phyloP scores from a whole-genome alignment of 805 yeast genomes.

The Candida tibetensis region DNA sequence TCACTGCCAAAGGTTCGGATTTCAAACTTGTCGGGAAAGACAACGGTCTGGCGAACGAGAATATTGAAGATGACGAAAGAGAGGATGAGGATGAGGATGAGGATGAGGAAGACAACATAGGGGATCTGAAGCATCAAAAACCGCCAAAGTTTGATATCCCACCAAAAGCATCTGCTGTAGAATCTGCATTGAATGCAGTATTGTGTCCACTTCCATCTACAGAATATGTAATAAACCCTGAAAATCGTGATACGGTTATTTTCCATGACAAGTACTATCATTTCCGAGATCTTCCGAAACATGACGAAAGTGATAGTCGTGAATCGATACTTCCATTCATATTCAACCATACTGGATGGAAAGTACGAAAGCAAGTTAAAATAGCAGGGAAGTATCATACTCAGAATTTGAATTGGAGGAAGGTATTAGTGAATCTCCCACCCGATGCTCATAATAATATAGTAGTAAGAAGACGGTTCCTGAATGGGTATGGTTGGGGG shows the following conservation, averaged over 20 bases:
- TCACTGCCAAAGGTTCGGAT: slow-evolving; percentile 19
- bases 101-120: slow-evolving; percentile 1
- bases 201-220: slow-evolving; percentile 40
- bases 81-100: slow-evolving; percentile 9
- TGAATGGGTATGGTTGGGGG: slow-evolving; percentile 49
- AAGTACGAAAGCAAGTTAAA: slow-evolving; percentile 36
- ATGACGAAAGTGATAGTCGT: slow-evolving; percentile 14
- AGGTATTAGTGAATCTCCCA: slow-evolving; percentile 41
- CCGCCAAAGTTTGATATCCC: slow-evolving; percentile 35
- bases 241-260: slow-evolving; percentile 32
- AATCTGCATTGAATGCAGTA: slow-evolving; percentile 39
- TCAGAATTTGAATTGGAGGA: slow-evolving; percentile 40
- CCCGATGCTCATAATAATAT: slow-evolving; percentile 49
- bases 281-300: slow-evolving; percentile 28
- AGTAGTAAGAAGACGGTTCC: slow-evolving; percentile 40
- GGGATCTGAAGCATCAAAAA: neutral
- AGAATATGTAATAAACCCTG: slow-evolving; percentile 32
- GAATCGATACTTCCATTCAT: slow-evolving; percentile 12
- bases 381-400: slow-evolving; percentile 43
- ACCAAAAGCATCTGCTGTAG: slow-evolving; percentile 43
- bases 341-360: slow-evolving; percentile 32
- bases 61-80: slow-evolving; percentile 4
- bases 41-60: neutral
- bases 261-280: slow-evolving; percentile 43
- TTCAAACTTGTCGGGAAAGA: neutral